Evolutionary conservation across 1,284 basidiomycete genomes (phyloP).

Genomic region (Vanrija sp.): DNA sequence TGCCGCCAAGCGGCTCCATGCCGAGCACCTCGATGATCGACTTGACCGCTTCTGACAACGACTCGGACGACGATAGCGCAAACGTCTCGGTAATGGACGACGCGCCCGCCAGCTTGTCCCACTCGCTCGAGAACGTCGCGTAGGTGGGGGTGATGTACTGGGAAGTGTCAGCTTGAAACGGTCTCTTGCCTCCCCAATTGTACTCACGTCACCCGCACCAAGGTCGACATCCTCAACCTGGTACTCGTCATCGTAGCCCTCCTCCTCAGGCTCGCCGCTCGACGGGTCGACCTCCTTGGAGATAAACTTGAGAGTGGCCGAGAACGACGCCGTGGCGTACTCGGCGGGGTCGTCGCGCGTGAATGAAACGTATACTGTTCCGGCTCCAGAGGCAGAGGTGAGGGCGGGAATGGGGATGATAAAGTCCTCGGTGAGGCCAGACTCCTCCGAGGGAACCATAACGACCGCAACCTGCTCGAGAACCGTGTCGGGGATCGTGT

Average conservation of each 20-base stretch:
- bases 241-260: conserved; percentile 99
- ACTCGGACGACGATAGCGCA: conserved; percentile 85
- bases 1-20: conserved; percentile 93
- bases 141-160: conserved; percentile 88
- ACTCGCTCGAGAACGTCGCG: conserved; percentile 84
- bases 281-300: conserved; percentile 97
- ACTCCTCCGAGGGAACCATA: conserved; percentile 72
- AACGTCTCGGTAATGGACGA: conserved; percentile 88
- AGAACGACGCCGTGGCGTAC: conserved; percentile 82
- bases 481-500: conserved; percentile 97
- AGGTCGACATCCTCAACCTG: conserved; percentile 94
- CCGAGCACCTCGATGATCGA: conserved; percentile 63
- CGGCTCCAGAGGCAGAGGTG: conserved; percentile 65
- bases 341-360: conserved; percentile 71
- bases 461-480: conserved; percentile 93
- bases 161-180: neutral
- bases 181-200: conserved; percentile 46
- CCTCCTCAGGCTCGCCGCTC: conserved; percentile 94
- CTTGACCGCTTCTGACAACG: conserved; percentile 55
- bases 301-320: conserved; percentile 89
- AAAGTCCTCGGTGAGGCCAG: conserved; percentile 85
- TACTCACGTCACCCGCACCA: conserved; percentile 65
- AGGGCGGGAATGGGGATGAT: conserved; percentile 80
- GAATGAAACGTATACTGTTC: conserved; percentile 90
- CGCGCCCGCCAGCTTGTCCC: conserved; percentile 80